Evolutionary conservation across 1,139 yeast genomes (phyloP).

Genomic region (Saccharomyces hybrid): DNA sequence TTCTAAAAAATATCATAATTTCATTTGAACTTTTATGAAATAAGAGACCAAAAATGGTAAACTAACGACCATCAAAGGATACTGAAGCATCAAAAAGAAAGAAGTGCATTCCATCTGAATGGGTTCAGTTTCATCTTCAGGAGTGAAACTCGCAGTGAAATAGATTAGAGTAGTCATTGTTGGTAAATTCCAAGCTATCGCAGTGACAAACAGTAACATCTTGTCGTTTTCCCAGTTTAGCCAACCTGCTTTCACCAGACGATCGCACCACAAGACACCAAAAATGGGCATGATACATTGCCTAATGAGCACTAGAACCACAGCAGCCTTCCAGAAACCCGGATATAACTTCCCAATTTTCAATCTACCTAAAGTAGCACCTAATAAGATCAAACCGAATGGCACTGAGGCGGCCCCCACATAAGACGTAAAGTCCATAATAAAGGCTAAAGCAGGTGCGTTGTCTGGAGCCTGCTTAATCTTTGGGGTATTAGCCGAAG

Average conservation of each 20-base stretch:
- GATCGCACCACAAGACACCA: slow-evolving; percentile 51
- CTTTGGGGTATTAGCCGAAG: slow-evolving; percentile 23
- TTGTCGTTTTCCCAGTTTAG: slow-evolving; percentile 44
- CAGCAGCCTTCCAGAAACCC: slow-evolving; percentile 63
- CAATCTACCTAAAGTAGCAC: slow-evolving; percentile 79
- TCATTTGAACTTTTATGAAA: slow-evolving; percentile 36
- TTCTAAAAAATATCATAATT: slow-evolving; percentile 5
- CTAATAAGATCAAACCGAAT: slow-evolving; percentile 68
- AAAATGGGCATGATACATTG: slow-evolving; percentile 53
- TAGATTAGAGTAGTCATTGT: slow-evolving; percentile 68
- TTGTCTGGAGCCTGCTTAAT: slow-evolving; percentile 68
- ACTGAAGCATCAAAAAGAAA: slow-evolving; percentile 53
- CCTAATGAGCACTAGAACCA: slow-evolving; percentile 39
- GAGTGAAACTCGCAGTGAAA: slow-evolving; percentile 69
- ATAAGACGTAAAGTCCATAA: slow-evolving; percentile 73
- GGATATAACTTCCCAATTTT: slow-evolving; percentile 50
- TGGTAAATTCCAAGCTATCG: slow-evolving; percentile 59
- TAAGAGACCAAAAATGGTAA: slow-evolving; percentile 64
- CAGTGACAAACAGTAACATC: slow-evolving; percentile 58
- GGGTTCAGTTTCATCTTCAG: slow-evolving; percentile 49
- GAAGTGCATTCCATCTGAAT: slow-evolving; percentile 72
- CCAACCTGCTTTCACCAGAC: slow-evolving; percentile 43
- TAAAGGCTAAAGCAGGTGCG: slow-evolving; percentile 72
- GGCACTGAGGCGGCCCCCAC: slow-evolving; percentile 89
- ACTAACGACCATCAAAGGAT: slow-evolving; percentile 48